Conservation (phyloP, 2,329 filamentous ascomycete genomes). For the Cladophialophora carrionii region DNA sequence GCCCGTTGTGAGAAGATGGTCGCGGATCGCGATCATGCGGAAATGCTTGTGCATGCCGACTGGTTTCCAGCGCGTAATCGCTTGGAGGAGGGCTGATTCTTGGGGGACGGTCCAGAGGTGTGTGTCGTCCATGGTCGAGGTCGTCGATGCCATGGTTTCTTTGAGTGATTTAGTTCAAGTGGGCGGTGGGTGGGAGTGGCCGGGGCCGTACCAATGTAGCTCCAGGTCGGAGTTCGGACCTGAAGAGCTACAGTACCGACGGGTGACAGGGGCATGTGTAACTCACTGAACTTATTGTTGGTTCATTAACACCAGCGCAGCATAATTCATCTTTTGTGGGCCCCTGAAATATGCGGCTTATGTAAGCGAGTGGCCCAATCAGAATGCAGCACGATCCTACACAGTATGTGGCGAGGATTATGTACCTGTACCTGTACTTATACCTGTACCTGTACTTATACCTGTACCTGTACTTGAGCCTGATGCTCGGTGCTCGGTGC, state of each 20-base stretch:
- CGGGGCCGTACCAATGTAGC: not conserved
- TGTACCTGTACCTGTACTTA: no score
- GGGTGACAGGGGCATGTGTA: not conserved
- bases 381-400: not conserved
- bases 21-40: conserved; percentile 82
- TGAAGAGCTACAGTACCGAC: not conserved
- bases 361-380: not conserved
- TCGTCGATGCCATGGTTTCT: conserved; percentile 13
- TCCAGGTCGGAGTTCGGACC: not conserved
- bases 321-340: not conserved
- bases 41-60: conserved; percentile 96
- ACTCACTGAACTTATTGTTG: not conserved
- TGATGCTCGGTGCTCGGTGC: not conserved
- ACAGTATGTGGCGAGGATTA: no score
- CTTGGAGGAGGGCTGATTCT: conserved; percentile 88
- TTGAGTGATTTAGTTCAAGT: not conserved
- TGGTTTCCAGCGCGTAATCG: conserved; percentile 93
- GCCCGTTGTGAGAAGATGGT: conserved; percentile 78
- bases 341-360: not conserved
- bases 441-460: not conserved
- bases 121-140: conserved; percentile 14
- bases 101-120: conserved; percentile 90
- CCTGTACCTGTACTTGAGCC: no score
- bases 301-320: not conserved
- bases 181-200: not conserved